Conservation (phyloP, 495 filamentous ascomycete species). For the Penicillium cinerascens region DNA sequence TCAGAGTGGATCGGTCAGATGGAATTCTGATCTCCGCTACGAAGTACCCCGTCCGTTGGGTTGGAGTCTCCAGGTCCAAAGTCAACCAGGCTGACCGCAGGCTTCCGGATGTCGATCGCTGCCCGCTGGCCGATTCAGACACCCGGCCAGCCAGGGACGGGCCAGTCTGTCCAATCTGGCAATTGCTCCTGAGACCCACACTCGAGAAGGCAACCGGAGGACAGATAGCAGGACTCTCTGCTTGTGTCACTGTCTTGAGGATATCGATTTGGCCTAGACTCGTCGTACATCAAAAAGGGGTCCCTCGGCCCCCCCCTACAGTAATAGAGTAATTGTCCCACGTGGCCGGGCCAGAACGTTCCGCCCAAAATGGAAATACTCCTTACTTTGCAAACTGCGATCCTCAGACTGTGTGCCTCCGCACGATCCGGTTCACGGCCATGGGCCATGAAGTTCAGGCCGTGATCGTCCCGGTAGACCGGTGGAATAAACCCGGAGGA, state of each 20-base stretch:
- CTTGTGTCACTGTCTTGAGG: background rate
- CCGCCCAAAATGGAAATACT: background rate
- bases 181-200: conserved; percentile 2
- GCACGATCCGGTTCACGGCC: background rate
- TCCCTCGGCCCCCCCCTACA: background rate
- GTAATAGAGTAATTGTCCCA: background rate
- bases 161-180: conserved; percentile 7
- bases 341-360: background rate
- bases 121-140: background rate
- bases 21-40: background rate
- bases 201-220: background rate
- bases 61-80: background rate
- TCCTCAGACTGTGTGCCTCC: background rate
- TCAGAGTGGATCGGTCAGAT: background rate
- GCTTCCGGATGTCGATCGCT: conserved; percentile 5
- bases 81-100: background rate
- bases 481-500: background rate
- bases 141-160: conserved; percentile 5
- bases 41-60: background rate
- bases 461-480: no score
- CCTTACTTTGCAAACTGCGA: background rate
- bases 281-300: background rate
- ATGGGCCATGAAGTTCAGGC: no score
- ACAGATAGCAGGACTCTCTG: no score
- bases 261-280: background rate